A percentile compares a stretch with the other conserved stretches of the same genome.
These are phyloP conservation scores for Echites panduratus DNA, from an alignment of 257 asterid species.

Conservation along the genomic window DNA sequence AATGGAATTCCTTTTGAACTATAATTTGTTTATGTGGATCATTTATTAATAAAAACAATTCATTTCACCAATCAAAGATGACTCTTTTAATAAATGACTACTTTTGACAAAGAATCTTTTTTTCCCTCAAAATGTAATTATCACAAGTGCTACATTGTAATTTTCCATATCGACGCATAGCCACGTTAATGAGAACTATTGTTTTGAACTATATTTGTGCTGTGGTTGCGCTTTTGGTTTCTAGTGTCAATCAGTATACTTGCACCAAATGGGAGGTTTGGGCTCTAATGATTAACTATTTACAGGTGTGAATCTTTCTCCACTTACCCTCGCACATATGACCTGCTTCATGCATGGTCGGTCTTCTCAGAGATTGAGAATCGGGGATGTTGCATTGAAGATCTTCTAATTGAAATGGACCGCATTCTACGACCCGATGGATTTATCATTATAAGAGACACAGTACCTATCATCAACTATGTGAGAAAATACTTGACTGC, in stretches of 20 bases:
- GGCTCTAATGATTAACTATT: conserved; percentile 17
- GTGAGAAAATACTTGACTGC: conserved; percentile 56
- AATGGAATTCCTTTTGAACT: too few species aligned
- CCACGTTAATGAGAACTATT: neutral
- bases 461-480: conserved; percentile 39
- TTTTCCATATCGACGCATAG: too few species aligned
- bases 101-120: too few species aligned
- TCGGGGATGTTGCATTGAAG: conserved; percentile 71
- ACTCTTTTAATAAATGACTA: too few species aligned
- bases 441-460: conserved; percentile 74
- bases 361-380: conserved; percentile 62
- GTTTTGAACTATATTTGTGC: neutral
- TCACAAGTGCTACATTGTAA: too few species aligned
- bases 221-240: neutral
- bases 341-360: conserved; percentile 83
- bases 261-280: neutral
- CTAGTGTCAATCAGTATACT: neutral
- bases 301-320: conserved; percentile 96
- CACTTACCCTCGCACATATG: conserved; percentile 91
- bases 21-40: too few species aligned
- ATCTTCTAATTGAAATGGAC: conserved; percentile 89
- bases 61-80: too few species aligned
- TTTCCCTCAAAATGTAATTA: too few species aligned
- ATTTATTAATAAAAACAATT: too few species aligned
- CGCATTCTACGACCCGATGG: conserved; percentile 85